A percentile compares a stretch with the other conserved stretches of the same genome.
Conservation (phyloP, 2,329 filamentous ascomycete genomes). For the Monilinia aucupariae region DNA sequence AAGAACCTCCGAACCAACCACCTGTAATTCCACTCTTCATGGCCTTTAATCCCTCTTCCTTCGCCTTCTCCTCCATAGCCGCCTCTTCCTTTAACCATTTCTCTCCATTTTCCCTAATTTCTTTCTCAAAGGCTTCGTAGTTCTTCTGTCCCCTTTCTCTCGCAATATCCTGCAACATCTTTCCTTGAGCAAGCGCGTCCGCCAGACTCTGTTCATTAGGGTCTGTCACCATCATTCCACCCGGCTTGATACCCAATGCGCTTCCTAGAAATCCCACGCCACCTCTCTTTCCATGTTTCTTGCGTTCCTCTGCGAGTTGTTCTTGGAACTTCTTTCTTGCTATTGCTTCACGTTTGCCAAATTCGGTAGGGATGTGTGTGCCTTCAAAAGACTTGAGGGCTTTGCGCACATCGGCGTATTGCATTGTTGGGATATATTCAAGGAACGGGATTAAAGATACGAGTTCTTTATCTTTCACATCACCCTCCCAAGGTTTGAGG, state of each 20-base stretch:
- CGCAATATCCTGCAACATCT: conserved; percentile 94
- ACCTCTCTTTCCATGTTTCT: conserved; percentile 50
- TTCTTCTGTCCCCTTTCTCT: conserved; percentile 85
- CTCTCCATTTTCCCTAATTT: conserved; percentile 88
- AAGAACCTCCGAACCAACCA: conserved; percentile 44
- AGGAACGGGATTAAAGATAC: conserved; percentile 91
- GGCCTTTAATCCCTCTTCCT: conserved; percentile 84
- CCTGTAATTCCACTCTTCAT: conserved; percentile 74
- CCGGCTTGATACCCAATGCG: conserved; percentile 72
- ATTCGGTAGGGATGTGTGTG: conserved; percentile 83
- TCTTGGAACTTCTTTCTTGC: conserved; percentile 81
- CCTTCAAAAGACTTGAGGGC: conserved; percentile 85
- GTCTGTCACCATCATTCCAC: conserved; percentile 53
- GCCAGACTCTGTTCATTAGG: conserved; percentile 56
- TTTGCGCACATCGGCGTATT: conserved; percentile 78
- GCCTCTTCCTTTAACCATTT: conserved; percentile 95
- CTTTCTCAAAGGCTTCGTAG: conserved; percentile 82
- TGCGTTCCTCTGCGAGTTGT: conserved; percentile 63
- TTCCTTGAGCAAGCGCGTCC: conserved; percentile 82
- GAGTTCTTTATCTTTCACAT: conserved; percentile 76
- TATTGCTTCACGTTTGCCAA: conserved; percentile 78
- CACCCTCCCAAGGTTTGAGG: conserved; percentile 82
- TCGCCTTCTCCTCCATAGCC: conserved; percentile 77
- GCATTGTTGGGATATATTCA: conserved; percentile 94
- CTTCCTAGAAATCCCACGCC: conserved; percentile 64